Evolutionary conservation across 2,329 filamentous ascomycete species (phyloP).

Genomic region (Apiospora kogelbergensis): DNA sequence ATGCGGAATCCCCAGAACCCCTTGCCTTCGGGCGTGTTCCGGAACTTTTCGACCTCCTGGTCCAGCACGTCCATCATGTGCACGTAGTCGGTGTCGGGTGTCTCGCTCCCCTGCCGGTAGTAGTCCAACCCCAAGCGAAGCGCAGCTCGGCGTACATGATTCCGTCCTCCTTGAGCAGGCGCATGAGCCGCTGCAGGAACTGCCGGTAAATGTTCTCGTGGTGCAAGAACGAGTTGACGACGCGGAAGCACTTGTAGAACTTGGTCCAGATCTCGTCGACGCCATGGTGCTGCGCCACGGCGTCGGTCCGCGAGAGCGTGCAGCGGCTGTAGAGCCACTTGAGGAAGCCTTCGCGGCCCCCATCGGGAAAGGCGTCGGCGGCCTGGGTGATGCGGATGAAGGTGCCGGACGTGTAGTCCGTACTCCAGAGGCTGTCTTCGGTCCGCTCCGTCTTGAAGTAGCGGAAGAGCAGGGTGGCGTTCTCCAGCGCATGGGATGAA

Average conservation of each 20-base stretch:
- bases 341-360: conserved; percentile 70
- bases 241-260: conserved; percentile 72
- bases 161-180: conserved; percentile 74
- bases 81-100: conserved; percentile 65
- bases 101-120: conserved; percentile 62
- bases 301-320: conserved; percentile 70
- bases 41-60: conserved; percentile 78
- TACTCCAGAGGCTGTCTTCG: conserved; percentile 61
- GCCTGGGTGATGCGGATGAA: conserved; percentile 61
- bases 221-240: conserved; percentile 73
- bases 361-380: conserved; percentile 73
- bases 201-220: conserved; percentile 88
- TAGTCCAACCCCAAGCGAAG: conserved; percentile 72
- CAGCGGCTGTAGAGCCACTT: conserved; percentile 74
- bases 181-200: conserved; percentile 72
- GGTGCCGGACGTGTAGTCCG: conserved; percentile 58
- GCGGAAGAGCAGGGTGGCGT: conserved; percentile 60
- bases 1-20: conserved; percentile 82
- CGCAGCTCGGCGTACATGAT: conserved; percentile 81
- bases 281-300: conserved; percentile 77
- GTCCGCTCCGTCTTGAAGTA: conserved; percentile 50
- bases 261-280: conserved; percentile 83
- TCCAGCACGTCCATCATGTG: conserved; percentile 72
- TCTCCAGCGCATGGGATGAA: conserved; percentile 51
- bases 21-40: conserved; percentile 66